phyloP scores from a whole-genome alignment of 2,329 filamentous ascomycete species.

The Ceratocystis huliohia region DNA sequence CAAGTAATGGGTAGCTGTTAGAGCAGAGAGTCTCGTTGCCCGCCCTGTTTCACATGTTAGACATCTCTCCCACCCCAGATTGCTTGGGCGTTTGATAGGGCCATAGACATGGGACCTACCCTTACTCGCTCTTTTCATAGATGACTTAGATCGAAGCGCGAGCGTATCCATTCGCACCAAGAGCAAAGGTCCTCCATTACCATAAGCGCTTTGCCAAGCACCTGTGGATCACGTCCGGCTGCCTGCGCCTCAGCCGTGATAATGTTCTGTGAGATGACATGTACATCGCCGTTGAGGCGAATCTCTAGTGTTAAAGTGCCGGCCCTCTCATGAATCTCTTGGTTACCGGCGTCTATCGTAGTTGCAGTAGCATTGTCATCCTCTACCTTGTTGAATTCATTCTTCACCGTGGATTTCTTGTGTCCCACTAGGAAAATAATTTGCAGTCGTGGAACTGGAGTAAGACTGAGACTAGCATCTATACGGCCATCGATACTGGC shows the following conservation, averaged over 20 bases:
- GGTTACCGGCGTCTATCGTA: no score
- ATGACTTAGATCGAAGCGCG: conserved; percentile 25
- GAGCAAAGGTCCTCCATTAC: conserved; percentile 40
- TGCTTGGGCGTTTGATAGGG: no score
- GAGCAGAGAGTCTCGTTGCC: no score
- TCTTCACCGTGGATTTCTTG: background rate
- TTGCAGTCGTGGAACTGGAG: conserved; percentile 38
- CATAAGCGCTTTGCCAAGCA: conserved; percentile 37
- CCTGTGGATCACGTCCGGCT: conserved; percentile 24
- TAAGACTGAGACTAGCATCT: conserved; percentile 42
- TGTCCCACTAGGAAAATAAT: conserved; percentile 39
- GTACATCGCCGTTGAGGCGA: conserved; percentile 45
- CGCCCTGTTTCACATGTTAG: no score
- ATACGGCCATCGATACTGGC: conserved; percentile 23
- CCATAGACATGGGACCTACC: no score
- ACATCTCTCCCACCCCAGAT: no score
- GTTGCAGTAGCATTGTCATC: no score
- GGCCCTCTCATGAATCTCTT: background rate
- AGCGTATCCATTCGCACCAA: conserved; percentile 43
- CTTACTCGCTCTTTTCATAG: background rate
- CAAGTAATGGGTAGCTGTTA: no score
- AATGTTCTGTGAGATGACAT: conserved; percentile 47
- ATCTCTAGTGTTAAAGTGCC: conserved; percentile 45
- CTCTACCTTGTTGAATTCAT: background rate
- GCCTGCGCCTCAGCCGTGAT: conserved; percentile 25